phyloP scores from a whole-genome alignment of 2,329 filamentous ascomycete genomes.

The Emmonsiellopsis sp. region DNA sequence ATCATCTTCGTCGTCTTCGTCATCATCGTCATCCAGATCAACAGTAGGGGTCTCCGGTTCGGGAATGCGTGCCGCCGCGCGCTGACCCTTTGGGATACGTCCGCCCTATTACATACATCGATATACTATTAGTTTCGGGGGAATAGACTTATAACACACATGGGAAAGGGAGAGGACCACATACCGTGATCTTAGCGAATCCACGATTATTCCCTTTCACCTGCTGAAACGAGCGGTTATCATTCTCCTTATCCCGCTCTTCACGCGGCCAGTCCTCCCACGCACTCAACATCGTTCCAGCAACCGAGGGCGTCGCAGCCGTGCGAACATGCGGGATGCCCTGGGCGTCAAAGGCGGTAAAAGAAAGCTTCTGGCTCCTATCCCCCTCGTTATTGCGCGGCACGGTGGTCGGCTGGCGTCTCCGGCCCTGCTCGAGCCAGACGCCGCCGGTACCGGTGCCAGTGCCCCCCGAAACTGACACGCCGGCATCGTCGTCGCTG shows the following conservation, averaged over 20 bases:
- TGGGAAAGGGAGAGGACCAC: not conserved
- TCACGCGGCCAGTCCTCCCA: conserved; percentile 13
- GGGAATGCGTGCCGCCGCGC: conserved; percentile 12
- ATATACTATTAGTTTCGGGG: too few relatives aligned
- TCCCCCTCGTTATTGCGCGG: conserved; percentile 1
- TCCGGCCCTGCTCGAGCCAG: conserved; percentile 10
- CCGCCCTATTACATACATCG: conserved; percentile 9
- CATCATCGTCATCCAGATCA: conserved; percentile 18
- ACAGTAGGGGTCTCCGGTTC: conserved; percentile 12
- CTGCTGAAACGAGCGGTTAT: not conserved
- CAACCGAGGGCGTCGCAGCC: conserved; percentile 3
- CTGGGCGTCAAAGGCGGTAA: conserved; percentile 15
- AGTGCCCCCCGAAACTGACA: conserved; percentile 5
- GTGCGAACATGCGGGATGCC: conserved; percentile 13
- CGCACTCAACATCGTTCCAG: conserved; percentile 9
- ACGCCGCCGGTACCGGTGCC: conserved; percentile 14
- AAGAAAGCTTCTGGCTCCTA: conserved; percentile 6
- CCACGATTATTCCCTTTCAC: not conserved
- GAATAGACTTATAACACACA: not conserved
- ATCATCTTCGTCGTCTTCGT: conserved; percentile 12
- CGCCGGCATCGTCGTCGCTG: conserved; percentile 12
- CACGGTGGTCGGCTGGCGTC: not conserved
- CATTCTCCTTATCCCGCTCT: not conserved
- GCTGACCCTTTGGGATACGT: conserved; percentile 14
- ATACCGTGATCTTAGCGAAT: not conserved